These are phyloP conservation scores for Citrus trifoliata DNA, from an alignment of 345 rosid genomes.

Conservation along the genomic window DNA sequence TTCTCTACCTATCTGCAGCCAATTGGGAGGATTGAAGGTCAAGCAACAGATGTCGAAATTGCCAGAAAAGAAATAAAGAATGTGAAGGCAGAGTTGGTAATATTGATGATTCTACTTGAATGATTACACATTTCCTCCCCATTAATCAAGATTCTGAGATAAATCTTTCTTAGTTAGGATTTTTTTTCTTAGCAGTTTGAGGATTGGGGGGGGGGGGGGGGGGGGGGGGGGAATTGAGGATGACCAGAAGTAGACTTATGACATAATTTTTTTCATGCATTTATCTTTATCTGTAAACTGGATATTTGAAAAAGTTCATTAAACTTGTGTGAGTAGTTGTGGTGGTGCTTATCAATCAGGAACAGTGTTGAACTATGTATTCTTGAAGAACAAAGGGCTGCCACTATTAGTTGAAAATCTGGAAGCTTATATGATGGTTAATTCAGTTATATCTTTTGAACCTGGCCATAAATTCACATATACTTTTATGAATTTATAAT, in stretches of 20 bases:
- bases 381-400: background rate
- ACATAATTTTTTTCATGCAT: background rate
- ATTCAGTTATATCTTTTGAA: background rate
- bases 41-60: conserved; percentile 76
- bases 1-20: conserved; percentile 56
- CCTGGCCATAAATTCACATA: background rate
- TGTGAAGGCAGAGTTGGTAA: conserved; percentile 76
- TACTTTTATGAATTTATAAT: background rate
- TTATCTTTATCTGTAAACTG: background rate
- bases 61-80: conserved; percentile 74
- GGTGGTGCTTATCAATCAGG: background rate
- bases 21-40: conserved; percentile 91
- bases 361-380: background rate
- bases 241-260: background rate
- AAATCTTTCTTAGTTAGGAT: background rate
- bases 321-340: background rate
- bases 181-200: background rate
- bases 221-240: background rate
- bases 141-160: background rate
- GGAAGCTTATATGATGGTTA: background rate
- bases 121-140: background rate
- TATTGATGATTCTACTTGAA: conserved; percentile 18
- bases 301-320: background rate
- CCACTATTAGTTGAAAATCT: background rate
- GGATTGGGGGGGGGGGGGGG: too few species aligned